phyloP scores from a whole-genome alignment of 2,329 filamentous ascomycete genomes.

The Xylaria sp. region DNA sequence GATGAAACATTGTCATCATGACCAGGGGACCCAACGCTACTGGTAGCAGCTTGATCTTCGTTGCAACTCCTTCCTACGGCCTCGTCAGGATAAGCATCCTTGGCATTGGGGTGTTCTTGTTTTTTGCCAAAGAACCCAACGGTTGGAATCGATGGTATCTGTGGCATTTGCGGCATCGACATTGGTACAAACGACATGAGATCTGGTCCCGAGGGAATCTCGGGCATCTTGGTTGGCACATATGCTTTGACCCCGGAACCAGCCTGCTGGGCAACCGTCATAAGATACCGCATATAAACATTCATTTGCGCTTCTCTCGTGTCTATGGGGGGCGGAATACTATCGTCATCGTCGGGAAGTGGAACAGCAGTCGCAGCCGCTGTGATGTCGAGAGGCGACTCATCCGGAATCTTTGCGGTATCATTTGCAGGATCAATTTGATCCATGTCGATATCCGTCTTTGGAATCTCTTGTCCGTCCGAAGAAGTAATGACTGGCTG shows the following conservation, averaged over 20 bases:
- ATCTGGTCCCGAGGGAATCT: slow-evolving; percentile 33
- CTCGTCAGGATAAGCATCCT: background rate
- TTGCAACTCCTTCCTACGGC: background rate
- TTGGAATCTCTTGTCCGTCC: slow-evolving; percentile 30
- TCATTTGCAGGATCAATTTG: slow-evolving; percentile 19
- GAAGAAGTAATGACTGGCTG: slow-evolving; percentile 32
- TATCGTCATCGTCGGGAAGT: slow-evolving; percentile 39
- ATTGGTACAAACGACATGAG: slow-evolving; percentile 32
- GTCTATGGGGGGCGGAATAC: slow-evolving; percentile 28
- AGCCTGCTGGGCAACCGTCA: slow-evolving; percentile 44
- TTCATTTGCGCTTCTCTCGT: slow-evolving; percentile 35
- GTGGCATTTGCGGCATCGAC: slow-evolving; percentile 23
- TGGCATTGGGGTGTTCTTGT: slow-evolving; percentile 4
- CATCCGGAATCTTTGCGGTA: slow-evolving; percentile 30
- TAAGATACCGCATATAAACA: slow-evolving; percentile 46
- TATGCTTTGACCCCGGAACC: slow-evolving; percentile 43
- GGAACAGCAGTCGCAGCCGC: slow-evolving; percentile 48
- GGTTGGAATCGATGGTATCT: slow-evolving; percentile 25
- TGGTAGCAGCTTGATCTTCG: background rate
- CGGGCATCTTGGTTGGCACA: slow-evolving; percentile 41
- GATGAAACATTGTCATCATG: background rate
- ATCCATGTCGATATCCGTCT: slow-evolving; percentile 23
- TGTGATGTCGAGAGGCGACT: slow-evolving; percentile 49
- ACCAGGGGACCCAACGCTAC: background rate
- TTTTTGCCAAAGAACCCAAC: slow-evolving; percentile 27